These are phyloP conservation scores for Capniomyces stellatus DNA, from an alignment of 371 early-diverging fungal species.

Conservation along the genomic window DNA sequence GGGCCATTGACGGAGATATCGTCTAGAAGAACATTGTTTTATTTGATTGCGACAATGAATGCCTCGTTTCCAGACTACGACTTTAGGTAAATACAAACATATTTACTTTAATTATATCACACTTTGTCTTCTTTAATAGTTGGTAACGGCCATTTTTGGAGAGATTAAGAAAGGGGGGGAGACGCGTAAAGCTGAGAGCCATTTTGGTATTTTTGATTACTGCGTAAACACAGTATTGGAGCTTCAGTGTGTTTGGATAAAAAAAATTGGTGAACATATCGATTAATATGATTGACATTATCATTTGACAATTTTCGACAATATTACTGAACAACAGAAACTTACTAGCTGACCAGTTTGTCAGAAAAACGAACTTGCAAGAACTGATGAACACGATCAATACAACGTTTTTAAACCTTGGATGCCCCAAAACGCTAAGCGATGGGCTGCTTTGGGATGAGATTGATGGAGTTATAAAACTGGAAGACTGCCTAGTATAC, in stretches of 20 bases:
- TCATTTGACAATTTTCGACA: no score
- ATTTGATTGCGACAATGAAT: slow-evolving; percentile 78
- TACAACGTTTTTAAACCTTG: slow-evolving; percentile 64
- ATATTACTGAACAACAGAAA: not conserved
- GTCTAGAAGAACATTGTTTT: slow-evolving; percentile 69
- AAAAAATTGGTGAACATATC: no score
- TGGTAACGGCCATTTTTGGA: no score
- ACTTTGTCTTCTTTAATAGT: slow-evolving; percentile 1
- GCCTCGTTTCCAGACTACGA: slow-evolving; percentile 89
- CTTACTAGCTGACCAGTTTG: slow-evolving; percentile 54
- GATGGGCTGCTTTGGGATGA: slow-evolving; percentile 51
- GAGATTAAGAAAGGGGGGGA: no score
- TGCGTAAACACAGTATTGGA: no score
- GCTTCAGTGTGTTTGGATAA: no score
- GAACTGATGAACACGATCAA: slow-evolving; percentile 52
- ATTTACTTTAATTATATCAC: not conserved
- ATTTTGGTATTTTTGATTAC: no score
- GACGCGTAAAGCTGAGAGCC: no score
- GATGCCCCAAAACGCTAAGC: slow-evolving; percentile 30
- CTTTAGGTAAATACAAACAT: slow-evolving; percentile 36
- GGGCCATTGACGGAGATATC: slow-evolving; percentile 61
- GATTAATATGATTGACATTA: no score
- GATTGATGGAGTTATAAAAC: slow-evolving; percentile 57
- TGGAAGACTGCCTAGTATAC: slow-evolving; percentile 73
- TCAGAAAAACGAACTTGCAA: slow-evolving; percentile 33